Evolutionary conservation across 768 basidiomycete species (phyloP), one percentile per base, ranked within the genome.

Genomic region (Tricholoma furcatifolium): DNA sequence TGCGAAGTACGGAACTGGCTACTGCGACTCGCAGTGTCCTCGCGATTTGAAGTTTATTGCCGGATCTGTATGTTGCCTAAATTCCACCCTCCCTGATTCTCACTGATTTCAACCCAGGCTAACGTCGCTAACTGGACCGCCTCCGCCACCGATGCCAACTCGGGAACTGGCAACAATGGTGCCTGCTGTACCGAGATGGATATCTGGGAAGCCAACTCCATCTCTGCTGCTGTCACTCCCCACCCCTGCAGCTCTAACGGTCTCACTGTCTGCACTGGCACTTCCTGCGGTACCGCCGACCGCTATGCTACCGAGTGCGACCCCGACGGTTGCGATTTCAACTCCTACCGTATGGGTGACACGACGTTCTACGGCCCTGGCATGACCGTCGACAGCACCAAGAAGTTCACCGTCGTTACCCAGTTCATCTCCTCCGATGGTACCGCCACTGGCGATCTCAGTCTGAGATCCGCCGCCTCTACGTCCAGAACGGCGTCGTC

Each of bases 321-420:
- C 67, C 68, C 70, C 58, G 78, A 77, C 59, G 80, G 81, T 42
- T 82, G 81, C 65, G 81, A 81, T 61, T 82, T 80, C 76, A 82
- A 81, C 77, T 78, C 81, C 27, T 82, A 63, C 74, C 78, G 80
- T 62, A 71, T 77, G 75, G 79, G 80, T 34, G 63, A 66, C 62
- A 58, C 56, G 54, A 56, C 63, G 42, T 82, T 79, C 74, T 73
- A 74, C 65, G 80, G 80, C 27, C 60, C 62, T 18, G 75, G 75
- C 55, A 57, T 60, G 62, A 77, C 70, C 50, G 72, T 81, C 67
- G 76, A 81, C 70, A 81, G 78, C 62, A 58, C 78, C 60, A 78
- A 27, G 27, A 27, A 27, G 27, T 27, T 27, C 27, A 27, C 27
- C 27, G 27, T 27, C 27, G 27, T 27, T 27, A 27, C 27, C 27